Base-by-base conservation (phyloP, 2,329 filamentous ascomycete genomes). In the Pestalotiopsis sp. region DNA sequence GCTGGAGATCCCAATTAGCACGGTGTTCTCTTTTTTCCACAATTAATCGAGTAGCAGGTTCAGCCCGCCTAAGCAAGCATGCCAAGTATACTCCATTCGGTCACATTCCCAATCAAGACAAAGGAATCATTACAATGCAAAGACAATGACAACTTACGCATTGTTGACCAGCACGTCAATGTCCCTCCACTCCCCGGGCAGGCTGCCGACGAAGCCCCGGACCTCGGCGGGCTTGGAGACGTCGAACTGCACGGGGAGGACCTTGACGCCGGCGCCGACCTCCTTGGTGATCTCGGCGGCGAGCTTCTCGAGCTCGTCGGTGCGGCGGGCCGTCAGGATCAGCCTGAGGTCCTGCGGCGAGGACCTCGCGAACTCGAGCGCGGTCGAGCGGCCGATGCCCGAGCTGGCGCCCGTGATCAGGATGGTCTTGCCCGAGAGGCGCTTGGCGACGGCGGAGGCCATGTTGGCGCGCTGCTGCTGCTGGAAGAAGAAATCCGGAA, bases 91-190 rank as follows among this genome's bases (percentile, higher is more conserved):
- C 41, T n/a, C 3, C 3, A 5, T 14, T 14, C 13, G n/a, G n/a
- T 49, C 41, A 49, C 41, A 49, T n/a, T 49, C 14, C 14, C 4
- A 6, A 49, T 0, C 31, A 49, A 49, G 14, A n/a, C 41, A 49
- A n/a, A 17, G 17, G 6, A n/a, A 52, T 23, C 45, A 23, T 20
- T 6, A 9, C 13, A 17, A 17, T 14, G 17, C 17, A 13, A 45
- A 23, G 14, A 38, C 1, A 0, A 9, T 17, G 52, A 45, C 36
- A 23, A 85, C 92, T 79, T 81, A 97, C 93, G 95, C 95, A 85
- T 98, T 98, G 83, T 99, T 99, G 31, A 99, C 93, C 69, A 99
- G 83, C 2, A 98, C 87, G 79, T 98, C 89, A 72, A 98, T 92
- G 31, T 94, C 90, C 79, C 88, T 90, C 83, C 93, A 98, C 77